Evolutionary conservation across 345 rosid genomes (phyloP), one percentile per base, ranked within the genome.

Genomic region (Fremontodendron californicum): DNA sequence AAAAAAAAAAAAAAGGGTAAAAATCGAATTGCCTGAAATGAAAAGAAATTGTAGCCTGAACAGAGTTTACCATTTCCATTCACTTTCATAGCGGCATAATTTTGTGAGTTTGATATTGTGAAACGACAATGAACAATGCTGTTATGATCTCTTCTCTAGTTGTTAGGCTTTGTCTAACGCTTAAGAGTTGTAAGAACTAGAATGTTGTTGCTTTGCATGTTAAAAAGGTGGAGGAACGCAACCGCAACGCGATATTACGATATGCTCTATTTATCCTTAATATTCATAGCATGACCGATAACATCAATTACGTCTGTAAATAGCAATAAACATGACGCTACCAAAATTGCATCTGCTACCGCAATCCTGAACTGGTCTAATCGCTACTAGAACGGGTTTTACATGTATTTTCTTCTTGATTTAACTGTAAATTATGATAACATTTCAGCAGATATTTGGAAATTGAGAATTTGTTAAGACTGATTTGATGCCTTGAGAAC

Each of bases 351-450:
- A n/a, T n/a, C n/a, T n/a, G n/a, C n/a, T n/a, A n/a, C n/a, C n/a
- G n/a, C n/a, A n/a, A n/a, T n/a, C n/a, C n/a, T n/a, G n/a, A 42
- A 42, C 45, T 1, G 45, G 13, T 45, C 15, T 11, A 61, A 31
- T 64, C 42, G 0, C 39, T 37, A 73, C 49, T 37, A 33, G 39
- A 46, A 49, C 72, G 71, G 63, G 25, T 18, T 82, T 23, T 65
- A 75, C 9, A 61, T 82, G 82, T 11, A 72, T 82, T 58, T 68
- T 79, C 76, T 33, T 42, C 15, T 48, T 82, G n/a, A 60, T 69
- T 57, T 78, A 75, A 48, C 78, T 80, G 19, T 37, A 40, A 67
- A 37, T 67, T 0, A n/a, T 15, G 1, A 13, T 15, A 48, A 15
- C 16, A 45, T 45, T 45, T 13, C 52, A 48, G 13, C 9, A 19